A percentile compares a stretch with the other conserved stretches of the same genome.
These are phyloP conservation scores for Porogramme epimiltina DNA, from an alignment of 1,284 basidiomycete genomes.

Conservation along the genomic window DNA sequence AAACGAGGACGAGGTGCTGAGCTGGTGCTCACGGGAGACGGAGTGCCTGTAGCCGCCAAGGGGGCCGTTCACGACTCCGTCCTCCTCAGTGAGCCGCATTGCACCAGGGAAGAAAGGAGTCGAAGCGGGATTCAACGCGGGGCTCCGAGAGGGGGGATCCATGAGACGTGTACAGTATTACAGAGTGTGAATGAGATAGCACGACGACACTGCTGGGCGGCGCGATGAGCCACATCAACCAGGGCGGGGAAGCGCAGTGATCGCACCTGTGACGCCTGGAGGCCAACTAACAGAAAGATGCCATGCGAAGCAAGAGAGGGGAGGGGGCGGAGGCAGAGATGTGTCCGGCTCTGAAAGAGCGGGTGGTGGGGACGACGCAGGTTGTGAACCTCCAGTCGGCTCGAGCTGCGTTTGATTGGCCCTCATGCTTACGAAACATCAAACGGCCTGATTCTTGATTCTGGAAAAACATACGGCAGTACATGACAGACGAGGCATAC, in stretches of 20 bases:
- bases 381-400: slow-evolving; percentile 19
- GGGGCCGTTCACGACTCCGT: slow-evolving; percentile 36
- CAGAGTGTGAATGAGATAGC: slow-evolving; percentile 15
- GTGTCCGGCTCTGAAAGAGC: slow-evolving; percentile 25
- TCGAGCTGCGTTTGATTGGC: slow-evolving; percentile 27
- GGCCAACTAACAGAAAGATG: slow-evolving; percentile 26
- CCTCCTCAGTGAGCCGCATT: slow-evolving; percentile 57
- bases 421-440: slow-evolving; percentile 28
- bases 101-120: slow-evolving; percentile 80
- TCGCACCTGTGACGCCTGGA: slow-evolving; percentile 30
- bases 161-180: slow-evolving; percentile 25
- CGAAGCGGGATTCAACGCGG: slow-evolving; percentile 75
- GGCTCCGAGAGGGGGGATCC: slow-evolving; percentile 68
- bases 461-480: slow-evolving; percentile 9
- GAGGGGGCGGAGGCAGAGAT: slow-evolving; percentile 8
- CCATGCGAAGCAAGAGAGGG: slow-evolving; percentile 26
- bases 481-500: slow-evolving; percentile 3
- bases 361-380: slow-evolving; percentile 15
- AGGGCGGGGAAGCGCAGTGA: background rate
- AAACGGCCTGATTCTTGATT: slow-evolving; percentile 22
- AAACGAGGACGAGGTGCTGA: slow-evolving; percentile 53
- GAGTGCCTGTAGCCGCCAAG: slow-evolving; percentile 43
- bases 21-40: slow-evolving; percentile 51
- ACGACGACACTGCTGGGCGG: slow-evolving; percentile 25
- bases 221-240: slow-evolving; percentile 15